Percentiles rank a stretch among this genome's conserved stretches.
Conservation (phyloP, 306 rosid genomes). For the Cucumis melo region DNA sequence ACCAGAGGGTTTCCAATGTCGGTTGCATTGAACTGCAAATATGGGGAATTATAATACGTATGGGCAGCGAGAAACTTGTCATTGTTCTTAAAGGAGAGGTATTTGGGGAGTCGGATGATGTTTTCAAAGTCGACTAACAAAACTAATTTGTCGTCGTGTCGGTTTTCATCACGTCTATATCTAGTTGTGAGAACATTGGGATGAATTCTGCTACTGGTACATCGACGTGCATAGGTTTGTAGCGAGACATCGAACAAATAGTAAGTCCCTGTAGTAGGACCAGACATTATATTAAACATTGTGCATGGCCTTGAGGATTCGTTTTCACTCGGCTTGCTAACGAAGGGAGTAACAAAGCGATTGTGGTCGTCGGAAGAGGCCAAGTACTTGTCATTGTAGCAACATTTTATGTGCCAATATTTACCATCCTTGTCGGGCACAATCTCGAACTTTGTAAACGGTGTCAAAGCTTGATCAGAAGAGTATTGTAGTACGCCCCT, state of each 20-base stretch:
- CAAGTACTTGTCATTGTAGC: too few relatives aligned
- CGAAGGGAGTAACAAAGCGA: background rate
- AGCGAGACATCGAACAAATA: too few relatives aligned
- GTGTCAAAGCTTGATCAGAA: background rate
- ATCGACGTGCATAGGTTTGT: too few relatives aligned
- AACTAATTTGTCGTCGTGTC: background rate
- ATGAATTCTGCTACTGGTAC: too few relatives aligned
- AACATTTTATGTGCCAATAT: too few relatives aligned
- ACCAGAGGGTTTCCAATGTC: background rate
- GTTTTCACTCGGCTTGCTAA: too few relatives aligned
- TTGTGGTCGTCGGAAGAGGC: background rate
- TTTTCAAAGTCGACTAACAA: background rate
- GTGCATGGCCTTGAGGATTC: too few relatives aligned
- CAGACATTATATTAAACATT: too few relatives aligned
- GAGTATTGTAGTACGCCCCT: background rate
- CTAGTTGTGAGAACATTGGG: too few relatives aligned
- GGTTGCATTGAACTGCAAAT: background rate
- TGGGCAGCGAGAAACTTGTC: background rate
- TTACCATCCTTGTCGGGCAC: background rate
- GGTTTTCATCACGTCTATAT: too few relatives aligned
- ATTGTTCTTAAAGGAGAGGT: background rate
- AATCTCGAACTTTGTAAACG: background rate
- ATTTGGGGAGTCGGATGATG: background rate
- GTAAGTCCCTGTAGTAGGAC: too few relatives aligned
- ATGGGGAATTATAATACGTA: background rate